Evolutionary conservation across 306 rosid genomes (phyloP), one percentile per base, ranked within the genome.

Genomic region (Myrica gale): DNA sequence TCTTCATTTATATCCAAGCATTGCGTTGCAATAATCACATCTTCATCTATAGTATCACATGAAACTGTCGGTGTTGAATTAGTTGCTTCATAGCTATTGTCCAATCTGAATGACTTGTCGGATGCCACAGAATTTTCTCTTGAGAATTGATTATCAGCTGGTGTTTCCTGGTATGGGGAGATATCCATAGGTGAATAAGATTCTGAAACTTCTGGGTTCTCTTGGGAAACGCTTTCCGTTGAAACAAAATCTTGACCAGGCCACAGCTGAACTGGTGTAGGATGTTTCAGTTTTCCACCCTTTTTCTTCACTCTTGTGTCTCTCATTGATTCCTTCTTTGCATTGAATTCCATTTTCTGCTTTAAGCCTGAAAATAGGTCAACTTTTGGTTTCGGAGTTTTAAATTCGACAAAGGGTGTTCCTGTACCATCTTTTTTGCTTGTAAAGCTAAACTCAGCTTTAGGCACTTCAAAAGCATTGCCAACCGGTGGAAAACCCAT

Each of bases 121-220:
- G 97, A 89, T 53, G 85, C 65, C 81, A 83, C 80, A 32, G 93
- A 95, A 85, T 65, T 88, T 76, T 85, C 92, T 84, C 95, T 85
- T 0, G 86, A 83, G 73, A 57, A 69, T 21, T 4, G 83, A 69
- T 75, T 76, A 76, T 82, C 88, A 75, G 88, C 85, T 76, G 84
- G 68, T 43, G 86, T 89, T 84, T 92, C 99, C 76, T 75, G 88
- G 81, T 92, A 95, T 2, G 97, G 97, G 55, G 99, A 95, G 77
- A 88, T 86, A 39, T 92, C 97, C 97, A 95, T 92, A 0, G 99
- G 99, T 41, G 97, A 95, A 85, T 72, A 93, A 48, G 81, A 47
- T 67, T 88, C 94, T 15, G 74, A 88, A 58, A 79, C 84, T 79
- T 79, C 91, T 16, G 51, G 19, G 26, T 73, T 82, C 71, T 82